Evolutionary conservation across 148 eudicot genomes (phyloP).

Genomic region (Euryodendron excelsum): DNA sequence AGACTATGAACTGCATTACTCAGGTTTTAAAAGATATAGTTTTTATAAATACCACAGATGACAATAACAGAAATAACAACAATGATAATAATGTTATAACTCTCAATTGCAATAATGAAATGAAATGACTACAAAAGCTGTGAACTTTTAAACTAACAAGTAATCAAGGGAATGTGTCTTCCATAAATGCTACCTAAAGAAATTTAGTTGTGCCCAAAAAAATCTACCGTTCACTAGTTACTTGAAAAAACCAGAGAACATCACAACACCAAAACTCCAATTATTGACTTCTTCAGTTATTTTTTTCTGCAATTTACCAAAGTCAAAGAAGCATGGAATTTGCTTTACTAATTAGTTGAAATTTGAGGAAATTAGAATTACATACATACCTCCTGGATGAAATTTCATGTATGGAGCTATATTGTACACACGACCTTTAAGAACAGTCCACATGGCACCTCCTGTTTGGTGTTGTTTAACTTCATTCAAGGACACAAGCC

Average conservation of each 20-base stretch:
- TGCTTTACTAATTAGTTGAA: not conserved
- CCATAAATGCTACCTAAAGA: not conserved
- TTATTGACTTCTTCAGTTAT: not conserved
- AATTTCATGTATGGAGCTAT: conserved; percentile 93
- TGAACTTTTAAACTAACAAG: not conserved
- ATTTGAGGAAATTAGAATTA: not conserved
- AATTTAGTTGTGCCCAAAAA: not conserved
- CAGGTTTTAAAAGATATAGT: too few species aligned
- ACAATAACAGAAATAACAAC: too few species aligned
- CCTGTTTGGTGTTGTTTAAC: conserved; percentile 83
- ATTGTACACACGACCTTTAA: conserved; percentile 94
- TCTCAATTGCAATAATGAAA: too few species aligned
- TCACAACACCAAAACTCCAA: not conserved
- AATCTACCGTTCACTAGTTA: not conserved
- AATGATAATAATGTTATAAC: too few species aligned
- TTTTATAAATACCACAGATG: too few species aligned
- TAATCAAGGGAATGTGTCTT: too few species aligned
- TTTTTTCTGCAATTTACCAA: not conserved
- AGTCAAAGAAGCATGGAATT: not conserved
- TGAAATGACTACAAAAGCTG: too few species aligned
- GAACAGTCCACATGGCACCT: conserved; percentile 93
- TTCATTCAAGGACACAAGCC: conserved; percentile 73
- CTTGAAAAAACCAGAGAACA: not conserved
- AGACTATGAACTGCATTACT: too few species aligned
- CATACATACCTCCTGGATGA: conserved; percentile 92